These are phyloP conservation scores for Plasmopara halstedii DNA, from an alignment of 352 stramenopile genomes.

Conservation along the genomic window DNA sequence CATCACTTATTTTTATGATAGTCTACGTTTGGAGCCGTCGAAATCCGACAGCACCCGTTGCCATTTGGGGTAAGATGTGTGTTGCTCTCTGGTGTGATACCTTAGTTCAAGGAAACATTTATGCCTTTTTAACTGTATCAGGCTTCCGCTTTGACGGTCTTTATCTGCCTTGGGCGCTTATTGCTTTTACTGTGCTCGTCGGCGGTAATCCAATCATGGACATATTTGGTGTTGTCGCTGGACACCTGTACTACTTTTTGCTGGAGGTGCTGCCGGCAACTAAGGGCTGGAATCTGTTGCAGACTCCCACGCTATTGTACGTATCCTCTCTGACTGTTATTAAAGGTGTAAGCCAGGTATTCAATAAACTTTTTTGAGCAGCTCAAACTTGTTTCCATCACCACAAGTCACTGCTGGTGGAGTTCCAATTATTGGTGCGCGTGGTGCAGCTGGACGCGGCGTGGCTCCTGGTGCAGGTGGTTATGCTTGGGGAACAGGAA, in stretches of 20 bases:
- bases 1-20: slow-evolving; percentile 87
- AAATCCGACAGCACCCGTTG: slow-evolving; percentile 71
- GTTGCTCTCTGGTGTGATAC: too few relatives aligned
- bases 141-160: slow-evolving; percentile 83
- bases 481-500: slow-evolving; percentile 65
- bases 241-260: slow-evolving; percentile 88
- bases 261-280: slow-evolving; percentile 80
- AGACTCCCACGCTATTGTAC: slow-evolving; percentile 80
- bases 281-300: slow-evolving; percentile 78
- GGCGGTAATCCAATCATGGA: slow-evolving; percentile 84
- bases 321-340: slow-evolving; percentile 9
- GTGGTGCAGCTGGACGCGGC: slow-evolving; percentile 19
- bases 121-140: too few relatives aligned
- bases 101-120: too few relatives aligned
- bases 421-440: slow-evolving; percentile 61
- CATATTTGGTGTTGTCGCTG: slow-evolving; percentile 76
- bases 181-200: slow-evolving; percentile 84
- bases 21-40: slow-evolving; percentile 88
- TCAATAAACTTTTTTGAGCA: slow-evolving; percentile 3
- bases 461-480: slow-evolving; percentile 39
- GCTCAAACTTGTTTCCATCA: slow-evolving; percentile 63
- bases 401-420: slow-evolving; percentile 28
- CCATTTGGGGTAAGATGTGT: slow-evolving; percentile 64
- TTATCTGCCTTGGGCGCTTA: slow-evolving; percentile 85
- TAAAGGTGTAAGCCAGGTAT: too few relatives aligned